phyloP scores from a whole-genome alignment of 345 rosid genomes.

The Physaria fendleri region DNA sequence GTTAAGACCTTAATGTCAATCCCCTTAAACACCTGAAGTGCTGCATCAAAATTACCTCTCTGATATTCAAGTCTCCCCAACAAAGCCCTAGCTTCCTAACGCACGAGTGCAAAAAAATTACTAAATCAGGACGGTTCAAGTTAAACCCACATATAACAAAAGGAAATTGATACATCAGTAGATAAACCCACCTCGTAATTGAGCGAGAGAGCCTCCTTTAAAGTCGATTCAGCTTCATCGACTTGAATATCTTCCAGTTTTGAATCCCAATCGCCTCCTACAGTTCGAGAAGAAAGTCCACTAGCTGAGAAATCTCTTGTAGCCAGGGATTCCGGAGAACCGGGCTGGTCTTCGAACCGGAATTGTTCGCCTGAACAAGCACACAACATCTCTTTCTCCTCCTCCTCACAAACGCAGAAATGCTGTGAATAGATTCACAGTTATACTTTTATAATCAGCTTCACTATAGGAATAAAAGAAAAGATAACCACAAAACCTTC shows the following conservation, averaged over 20 bases:
- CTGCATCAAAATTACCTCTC: slow-evolving; percentile 88
- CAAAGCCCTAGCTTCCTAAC: slow-evolving; percentile 95
- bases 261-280: slow-evolving; percentile 67
- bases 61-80: slow-evolving; percentile 89
- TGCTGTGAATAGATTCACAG: not conserved
- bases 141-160: not conserved
- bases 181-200: slow-evolving; percentile 71
- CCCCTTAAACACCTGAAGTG: slow-evolving; percentile 92
- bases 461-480: not conserved
- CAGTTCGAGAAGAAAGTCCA: slow-evolving; percentile 63
- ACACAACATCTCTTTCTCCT: slow-evolving; percentile 70
- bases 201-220: slow-evolving; percentile 92
- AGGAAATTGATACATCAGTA: not conserved
- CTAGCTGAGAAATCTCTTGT: slow-evolving; percentile 91
- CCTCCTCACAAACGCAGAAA: not conserved
- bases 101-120: not conserved
- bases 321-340: slow-evolving; percentile 87
- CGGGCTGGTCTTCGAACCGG: slow-evolving; percentile 78
- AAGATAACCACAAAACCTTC: not conserved
- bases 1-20: slow-evolving; percentile 62
- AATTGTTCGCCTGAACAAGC: slow-evolving; percentile 97
- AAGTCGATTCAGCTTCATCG: slow-evolving; percentile 92
- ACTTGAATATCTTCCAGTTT: slow-evolving; percentile 72
- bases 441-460: not conserved
- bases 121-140: not conserved